A percentile compares a stretch with the other conserved stretches of the same genome.
These are phyloP conservation scores for Polytolypa hystricis DNA, from an alignment of 2,329 filamentous ascomycete genomes.

Conservation along the genomic window DNA sequence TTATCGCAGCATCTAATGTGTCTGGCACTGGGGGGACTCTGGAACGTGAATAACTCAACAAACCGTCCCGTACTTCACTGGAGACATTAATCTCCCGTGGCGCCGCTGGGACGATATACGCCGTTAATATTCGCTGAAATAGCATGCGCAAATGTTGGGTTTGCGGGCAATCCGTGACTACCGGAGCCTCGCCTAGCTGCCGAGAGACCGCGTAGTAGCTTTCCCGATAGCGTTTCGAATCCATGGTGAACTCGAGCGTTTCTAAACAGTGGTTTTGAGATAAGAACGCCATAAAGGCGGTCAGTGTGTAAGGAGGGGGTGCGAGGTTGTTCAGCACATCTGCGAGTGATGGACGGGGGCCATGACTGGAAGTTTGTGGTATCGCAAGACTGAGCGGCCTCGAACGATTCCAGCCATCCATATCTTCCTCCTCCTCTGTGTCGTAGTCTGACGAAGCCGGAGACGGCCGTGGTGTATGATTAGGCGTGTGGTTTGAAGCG, in stretches of 20 bases:
- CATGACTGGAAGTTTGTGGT: constrained; percentile 28
- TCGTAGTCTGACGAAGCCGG: constrained; percentile 33
- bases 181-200: constrained; percentile 33
- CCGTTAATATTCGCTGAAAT: constrained; percentile 79
- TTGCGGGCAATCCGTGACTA: constrained; percentile 43
- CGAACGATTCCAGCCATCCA: constrained; percentile 28
- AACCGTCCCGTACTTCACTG: constrained; percentile 67
- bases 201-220: constrained; percentile 51
- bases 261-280: constrained; percentile 96
- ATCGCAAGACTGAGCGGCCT: constrained; percentile 35
- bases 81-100: constrained; percentile 86
- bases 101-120: constrained; percentile 78
- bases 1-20: constrained; percentile 68
- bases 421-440: constrained; percentile 27
- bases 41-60: constrained; percentile 54
- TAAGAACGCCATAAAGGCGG: constrained; percentile 90
- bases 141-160: constrained; percentile 62
- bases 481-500: constrained; percentile 31
- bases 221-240: constrained; percentile 73
- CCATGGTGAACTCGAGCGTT: constrained; percentile 92
- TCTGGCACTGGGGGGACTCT: constrained; percentile 59
- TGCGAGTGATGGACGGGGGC: constrained; percentile 59
- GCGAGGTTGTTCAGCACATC: constrained; percentile 84
- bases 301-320: constrained; percentile 77
- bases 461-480: constrained; percentile 35